Base-by-base conservation (phyloP, 352 stramenopile genomes). In the Thalassiosira hispida region DNA sequence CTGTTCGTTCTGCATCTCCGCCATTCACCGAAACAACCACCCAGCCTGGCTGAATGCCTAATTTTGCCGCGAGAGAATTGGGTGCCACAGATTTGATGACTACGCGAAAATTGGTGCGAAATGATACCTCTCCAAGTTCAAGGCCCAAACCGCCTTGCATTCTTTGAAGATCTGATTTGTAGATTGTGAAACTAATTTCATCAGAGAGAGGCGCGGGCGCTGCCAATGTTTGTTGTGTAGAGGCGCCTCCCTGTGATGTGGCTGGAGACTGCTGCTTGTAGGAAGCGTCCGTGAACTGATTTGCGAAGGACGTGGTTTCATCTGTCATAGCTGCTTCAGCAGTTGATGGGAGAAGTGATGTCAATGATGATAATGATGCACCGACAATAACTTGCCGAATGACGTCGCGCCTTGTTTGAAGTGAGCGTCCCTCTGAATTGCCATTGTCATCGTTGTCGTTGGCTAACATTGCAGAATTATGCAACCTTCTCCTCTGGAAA, bases 41-140 rank as follows among this genome's bases (percentile, higher is more conserved):
- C 69, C 69, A 92, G 51, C 80, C 68, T 23, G 85, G 74, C 61
- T 85, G 40, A 44, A 93, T 90, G 0, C 84, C 84, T n/a, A 88
- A 33, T 44, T 60, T 49, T 64, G 73, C 81, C 3, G 81, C 88
- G 18, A 89, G 38, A n/a, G 83, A 91, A 33, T 83, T 82, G 11
- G 73, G 62, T 22, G 40, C 38, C 16, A 93, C 82, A 5, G 83
- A 89, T 73, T 92, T 92, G 14, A 93, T 74, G 55, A 85, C 81
- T 1, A 92, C 86, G 5, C 88, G 69, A 35, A 74, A 64, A 51
- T 90, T 93, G 7, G 79, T 88, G 33, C 82, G 79, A 65, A 92
- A 93, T 11, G 79, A 80, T 22, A 92, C 59, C 31, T 91, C 75
- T 18, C 49, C 77, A 0, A 93, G 64, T 80, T 93, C 84, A 4